phyloP scores from a whole-genome alignment of 2,329 filamentous ascomycete species.

The Pseudophaeomoniella oleicola region DNA sequence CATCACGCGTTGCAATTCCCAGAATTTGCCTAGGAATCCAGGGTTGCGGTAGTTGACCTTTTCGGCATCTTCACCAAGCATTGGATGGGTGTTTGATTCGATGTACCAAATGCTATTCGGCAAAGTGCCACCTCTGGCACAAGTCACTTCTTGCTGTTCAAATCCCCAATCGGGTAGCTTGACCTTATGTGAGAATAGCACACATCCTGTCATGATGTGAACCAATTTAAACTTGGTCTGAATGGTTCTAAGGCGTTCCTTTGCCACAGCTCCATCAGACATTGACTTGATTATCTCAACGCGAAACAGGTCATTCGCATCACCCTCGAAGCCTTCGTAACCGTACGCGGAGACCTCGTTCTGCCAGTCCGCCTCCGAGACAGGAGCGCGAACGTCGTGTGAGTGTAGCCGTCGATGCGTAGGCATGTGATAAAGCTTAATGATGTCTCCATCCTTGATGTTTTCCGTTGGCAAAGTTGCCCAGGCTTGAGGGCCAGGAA shows the following conservation, averaged over 20 bases:
- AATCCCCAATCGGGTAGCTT: constrained; percentile 97
- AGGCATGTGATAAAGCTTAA: constrained; percentile 69
- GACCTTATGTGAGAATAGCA: constrained; percentile 95
- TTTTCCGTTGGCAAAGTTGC: constrained; percentile 54
- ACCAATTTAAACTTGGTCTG: constrained; percentile 93
- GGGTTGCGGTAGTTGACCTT: constrained; percentile 93
- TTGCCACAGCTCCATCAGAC: constrained; percentile 64
- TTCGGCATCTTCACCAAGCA: constrained; percentile 60
- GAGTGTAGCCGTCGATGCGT: constrained; percentile 89
- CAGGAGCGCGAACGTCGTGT: constrained; percentile 76
- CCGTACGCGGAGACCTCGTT: constrained; percentile 95
- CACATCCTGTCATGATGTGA: constrained; percentile 93
- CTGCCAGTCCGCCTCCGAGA: constrained; percentile 85
- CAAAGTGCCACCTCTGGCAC: constrained; percentile 75
- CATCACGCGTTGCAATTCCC: constrained; percentile 95
- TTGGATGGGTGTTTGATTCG: constrained; percentile 76
- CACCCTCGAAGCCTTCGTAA: constrained; percentile 90
- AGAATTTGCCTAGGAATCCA: constrained; percentile 95
- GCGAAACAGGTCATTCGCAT: constrained; percentile 91
- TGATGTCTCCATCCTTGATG: constrained; percentile 64
- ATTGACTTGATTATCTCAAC: constrained; percentile 87
- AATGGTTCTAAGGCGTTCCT: constrained; percentile 79
- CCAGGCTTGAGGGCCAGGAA: constrained; percentile 76
- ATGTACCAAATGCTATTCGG: constrained; percentile 98
- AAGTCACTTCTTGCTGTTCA: constrained; percentile 98